Evolutionary conservation across 2,329 filamentous ascomycete genomes (phyloP), one percentile per base, ranked within the genome.

Genomic region (Daldinia sp.): DNA sequence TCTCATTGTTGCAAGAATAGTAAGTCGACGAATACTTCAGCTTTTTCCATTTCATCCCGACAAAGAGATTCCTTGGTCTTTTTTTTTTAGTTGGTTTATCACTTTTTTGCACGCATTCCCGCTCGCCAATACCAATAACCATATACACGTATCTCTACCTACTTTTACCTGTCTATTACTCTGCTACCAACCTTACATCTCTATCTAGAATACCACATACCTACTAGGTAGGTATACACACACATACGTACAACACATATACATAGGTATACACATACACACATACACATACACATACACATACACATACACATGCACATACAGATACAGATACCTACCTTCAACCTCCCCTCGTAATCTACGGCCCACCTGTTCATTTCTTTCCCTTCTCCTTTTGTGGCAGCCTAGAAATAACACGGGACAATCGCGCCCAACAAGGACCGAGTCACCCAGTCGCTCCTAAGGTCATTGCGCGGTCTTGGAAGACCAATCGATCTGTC

Each of bases 1-100:
- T 75, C 73, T 76, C 73, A 71, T 72, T 71, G 66, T 73, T 72
- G 69, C 69, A 62, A 59, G 13, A 64, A 67, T 73, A 71, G 72
- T 75, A 73, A 74, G 73, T 75, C 34, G 11, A 50, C 45, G 8
- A 37, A 6, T 39, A 48, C 55, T 29, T 50, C 25, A 50, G 32
- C 30, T 17, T 50, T n/a, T 19, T 23, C 10, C 15, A 9, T 7
- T 23, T 25, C 7, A 30, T 50, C 47, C 30, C 47, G 60, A 73
- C 71, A 73, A 72, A 73, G 71, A 68, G 61, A 32, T 54, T 53
- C 58, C 50, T 54, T 63, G 45, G 59, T 41, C 32, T 47, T 19
- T 27, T 30, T 23, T 43, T 23, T n/a, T 29, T 39, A 41, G 29
- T 21, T 49, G 63, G 59, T 53, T 39, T 41, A 25, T 30, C 25